These are phyloP conservation scores for Mangifera indica DNA, from an alignment of 345 rosid species.

Conservation along the genomic window DNA sequence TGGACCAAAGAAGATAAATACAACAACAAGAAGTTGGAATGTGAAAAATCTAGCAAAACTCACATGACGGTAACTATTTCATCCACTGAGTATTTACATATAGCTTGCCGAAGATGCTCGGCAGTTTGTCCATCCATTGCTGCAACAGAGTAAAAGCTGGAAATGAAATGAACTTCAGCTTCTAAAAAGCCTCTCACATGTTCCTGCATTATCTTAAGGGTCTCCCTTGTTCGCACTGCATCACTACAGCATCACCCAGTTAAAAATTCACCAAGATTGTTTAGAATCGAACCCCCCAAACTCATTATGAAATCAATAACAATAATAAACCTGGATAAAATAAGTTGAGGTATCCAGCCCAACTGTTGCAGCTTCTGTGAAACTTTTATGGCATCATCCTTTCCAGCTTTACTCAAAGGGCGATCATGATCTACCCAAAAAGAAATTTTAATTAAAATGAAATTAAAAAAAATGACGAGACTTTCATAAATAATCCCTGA, in stretches of 20 bases:
- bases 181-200: constrained; percentile 59
- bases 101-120: constrained; percentile 66
- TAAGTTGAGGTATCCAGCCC: constrained; percentile 90
- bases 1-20: not conserved
- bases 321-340: constrained; percentile 59
- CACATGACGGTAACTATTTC: constrained; percentile 79
- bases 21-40: not conserved
- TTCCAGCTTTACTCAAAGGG: constrained; percentile 69
- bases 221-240: constrained; percentile 74
- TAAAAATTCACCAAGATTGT: not conserved
- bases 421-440: constrained; percentile 72
- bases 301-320: not conserved
- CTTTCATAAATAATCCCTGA: too few species aligned
- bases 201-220: constrained; percentile 87
- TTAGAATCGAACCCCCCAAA: not conserved
- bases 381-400: constrained; percentile 59
- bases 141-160: constrained; percentile 93
- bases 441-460: not conserved
- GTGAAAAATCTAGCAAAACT: constrained; percentile 26
- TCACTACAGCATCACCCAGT: constrained; percentile 47
- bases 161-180: constrained; percentile 75
- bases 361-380: constrained; percentile 63
- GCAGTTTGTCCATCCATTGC: constrained; percentile 99
- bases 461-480: not conserved
- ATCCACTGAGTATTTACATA: constrained; percentile 66